Conservation (phyloP, 2,329 filamentous ascomycete genomes). For the Epichloe aotearoae region DNA sequence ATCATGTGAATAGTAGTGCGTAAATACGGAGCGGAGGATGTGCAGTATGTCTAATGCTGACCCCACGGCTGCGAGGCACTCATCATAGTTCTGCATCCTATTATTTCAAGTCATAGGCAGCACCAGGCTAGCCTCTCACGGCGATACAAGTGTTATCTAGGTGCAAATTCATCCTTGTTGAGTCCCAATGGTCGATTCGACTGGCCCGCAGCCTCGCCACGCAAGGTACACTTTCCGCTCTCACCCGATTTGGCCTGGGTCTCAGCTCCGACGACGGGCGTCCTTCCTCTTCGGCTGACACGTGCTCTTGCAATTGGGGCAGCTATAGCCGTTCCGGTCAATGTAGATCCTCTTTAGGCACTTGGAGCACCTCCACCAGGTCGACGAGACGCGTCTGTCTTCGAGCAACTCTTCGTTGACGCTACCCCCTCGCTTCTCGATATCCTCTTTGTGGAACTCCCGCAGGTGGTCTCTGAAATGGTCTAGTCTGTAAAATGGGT, state of each 20-base stretch:
- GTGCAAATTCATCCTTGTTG: too few species aligned
- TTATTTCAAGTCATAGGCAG: too few species aligned
- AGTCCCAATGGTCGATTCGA: too few species aligned
- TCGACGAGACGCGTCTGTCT: constrained; percentile 22
- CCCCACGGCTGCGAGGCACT: too few species aligned
- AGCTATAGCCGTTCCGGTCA: constrained; percentile 28
- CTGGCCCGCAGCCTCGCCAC: too few species aligned
- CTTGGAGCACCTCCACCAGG: constrained; percentile 42
- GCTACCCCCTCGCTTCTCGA: constrained; percentile 31
- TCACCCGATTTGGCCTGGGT: background rate
- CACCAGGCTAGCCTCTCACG: too few species aligned
- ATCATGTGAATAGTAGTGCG: too few species aligned
- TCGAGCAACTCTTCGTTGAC: constrained; percentile 25
- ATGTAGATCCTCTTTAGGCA: constrained; percentile 35
- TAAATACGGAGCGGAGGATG: too few species aligned
- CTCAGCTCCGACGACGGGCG: constrained; percentile 15
- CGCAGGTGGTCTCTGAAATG: constrained; percentile 45
- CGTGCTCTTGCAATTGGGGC: constrained; percentile 30
- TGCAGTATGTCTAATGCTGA: too few species aligned
- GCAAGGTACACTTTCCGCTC: too few species aligned
- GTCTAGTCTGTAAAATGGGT: constrained; percentile 40
- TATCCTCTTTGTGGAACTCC: constrained; percentile 41
- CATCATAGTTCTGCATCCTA: too few species aligned
- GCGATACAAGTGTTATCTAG: too few species aligned
- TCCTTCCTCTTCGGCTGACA: constrained; percentile 32